Percentiles rank a stretch among this genome's conserved stretches.
Evolutionary conservation across 192 early-diverging fungal genomes (phyloP).

Genomic region (Spizellomyces sp.): DNA sequence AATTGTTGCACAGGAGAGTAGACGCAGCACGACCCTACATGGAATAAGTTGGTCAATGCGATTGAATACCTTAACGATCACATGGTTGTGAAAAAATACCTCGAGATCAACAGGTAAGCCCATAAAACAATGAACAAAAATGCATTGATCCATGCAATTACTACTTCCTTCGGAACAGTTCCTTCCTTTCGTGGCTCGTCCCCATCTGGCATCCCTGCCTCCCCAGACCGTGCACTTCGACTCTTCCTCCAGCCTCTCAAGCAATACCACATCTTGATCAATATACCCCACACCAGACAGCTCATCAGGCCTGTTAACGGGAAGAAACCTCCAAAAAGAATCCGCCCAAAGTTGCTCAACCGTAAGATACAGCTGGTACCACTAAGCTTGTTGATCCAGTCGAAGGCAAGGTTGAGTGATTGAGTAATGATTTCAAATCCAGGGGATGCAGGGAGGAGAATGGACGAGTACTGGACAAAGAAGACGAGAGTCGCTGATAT

Average conservation of each 20-base stretch:
- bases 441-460: constrained; percentile 21
- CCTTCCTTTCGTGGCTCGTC: background rate
- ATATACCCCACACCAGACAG: constrained; percentile 10
- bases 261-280: constrained; percentile 6
- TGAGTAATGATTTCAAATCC: constrained; percentile 6
- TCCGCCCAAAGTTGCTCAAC: constrained; percentile 14
- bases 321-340: constrained; percentile 23
- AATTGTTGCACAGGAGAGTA: constrained; percentile 6
- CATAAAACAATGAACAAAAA: constrained; percentile 25
- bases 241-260: background rate
- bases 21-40: constrained; percentile 12
- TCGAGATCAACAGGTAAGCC: constrained; percentile 21
- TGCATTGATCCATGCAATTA: constrained; percentile 28
- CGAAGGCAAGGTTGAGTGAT: constrained; percentile 19
- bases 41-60: background rate
- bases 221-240: background rate
- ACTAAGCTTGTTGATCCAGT: constrained; percentile 25
- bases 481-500: constrained; percentile 24
- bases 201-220: background rate
- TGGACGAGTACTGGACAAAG: constrained; percentile 20
- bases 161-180: constrained; percentile 5
- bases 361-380: constrained; percentile 25
- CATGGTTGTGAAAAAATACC: background rate
- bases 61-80: background rate
- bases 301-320: constrained; percentile 1